phyloP scores from a whole-genome alignment of 495 filamentous ascomycete species.

The Penicillium samsonianum region DNA sequence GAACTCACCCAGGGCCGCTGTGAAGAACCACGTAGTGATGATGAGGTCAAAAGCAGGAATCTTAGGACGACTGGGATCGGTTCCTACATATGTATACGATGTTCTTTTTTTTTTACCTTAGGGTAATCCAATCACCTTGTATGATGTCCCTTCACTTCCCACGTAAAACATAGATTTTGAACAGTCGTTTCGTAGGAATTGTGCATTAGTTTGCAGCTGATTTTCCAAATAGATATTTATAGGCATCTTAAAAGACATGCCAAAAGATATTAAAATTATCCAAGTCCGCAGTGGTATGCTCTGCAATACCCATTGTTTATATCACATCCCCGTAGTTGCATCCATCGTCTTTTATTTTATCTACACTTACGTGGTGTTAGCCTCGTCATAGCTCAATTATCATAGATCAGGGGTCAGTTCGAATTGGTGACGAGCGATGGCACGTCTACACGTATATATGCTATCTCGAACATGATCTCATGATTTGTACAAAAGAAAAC shows the following conservation, averaged over 20 bases:
- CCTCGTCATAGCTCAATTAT: too few relatives aligned
- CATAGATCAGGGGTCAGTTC: conserved; percentile 55
- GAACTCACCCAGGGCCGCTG: not conserved
- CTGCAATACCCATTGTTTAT: too few relatives aligned
- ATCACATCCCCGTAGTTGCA: too few relatives aligned
- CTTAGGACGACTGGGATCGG: not conserved
- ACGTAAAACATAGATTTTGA: not conserved
- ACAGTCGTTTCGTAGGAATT: too few relatives aligned
- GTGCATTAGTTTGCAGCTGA: too few relatives aligned
- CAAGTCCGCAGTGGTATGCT: too few relatives aligned
- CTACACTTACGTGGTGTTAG: too few relatives aligned
- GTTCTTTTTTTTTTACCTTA: not conserved
- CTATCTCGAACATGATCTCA: conserved; percentile 43
- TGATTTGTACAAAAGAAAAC: conserved; percentile 22
- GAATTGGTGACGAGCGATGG: conserved; percentile 83
- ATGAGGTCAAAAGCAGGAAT: not conserved
- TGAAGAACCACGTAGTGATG: not conserved
- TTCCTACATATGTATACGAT: too few relatives aligned
- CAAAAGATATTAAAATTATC: too few relatives aligned
- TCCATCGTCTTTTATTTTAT: too few relatives aligned
- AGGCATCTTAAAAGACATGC: too few relatives aligned
- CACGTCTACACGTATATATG: conserved; percentile 72
- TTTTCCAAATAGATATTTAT: too few relatives aligned
- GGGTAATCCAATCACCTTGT: not conserved
- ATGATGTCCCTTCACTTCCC: not conserved